Evolutionary conservation across 768 basidiomycete genomes (phyloP).

Genomic region (Baorangia bicolor): DNA sequence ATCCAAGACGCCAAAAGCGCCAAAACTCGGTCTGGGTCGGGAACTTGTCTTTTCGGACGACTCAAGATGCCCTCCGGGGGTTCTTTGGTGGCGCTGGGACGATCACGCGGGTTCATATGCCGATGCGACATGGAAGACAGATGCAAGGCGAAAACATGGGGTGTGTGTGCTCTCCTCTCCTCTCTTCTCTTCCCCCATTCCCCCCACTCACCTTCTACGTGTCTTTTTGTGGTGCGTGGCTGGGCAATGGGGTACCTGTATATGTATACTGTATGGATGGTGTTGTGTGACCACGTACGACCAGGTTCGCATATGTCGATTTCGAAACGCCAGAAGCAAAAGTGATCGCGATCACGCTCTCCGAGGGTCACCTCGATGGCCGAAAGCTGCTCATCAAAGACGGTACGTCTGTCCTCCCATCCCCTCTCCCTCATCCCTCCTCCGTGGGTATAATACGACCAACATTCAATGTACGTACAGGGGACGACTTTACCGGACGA

Average conservation of each 20-base stretch:
- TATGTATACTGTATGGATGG: background rate
- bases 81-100: conserved; percentile 76
- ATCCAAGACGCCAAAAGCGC: conserved; percentile 43
- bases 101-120: conserved; percentile 83
- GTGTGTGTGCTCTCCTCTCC: conserved; percentile 43
- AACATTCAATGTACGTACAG: conserved; percentile 37
- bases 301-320: conserved; percentile 95
- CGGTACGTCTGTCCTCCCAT: conserved; percentile 44
- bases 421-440: background rate
- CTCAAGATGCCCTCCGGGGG: conserved; percentile 59
- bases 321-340: conserved; percentile 80
- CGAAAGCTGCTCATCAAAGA: conserved; percentile 92
- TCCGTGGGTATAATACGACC: background rate
- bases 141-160: conserved; percentile 71
- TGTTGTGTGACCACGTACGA: conserved; percentile 5
- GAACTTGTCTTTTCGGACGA: conserved; percentile 90
- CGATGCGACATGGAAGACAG: conserved; percentile 62
- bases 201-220: background rate
- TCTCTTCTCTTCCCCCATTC: background rate
- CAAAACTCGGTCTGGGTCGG: conserved; percentile 96
- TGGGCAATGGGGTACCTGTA: background rate
- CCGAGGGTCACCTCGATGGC: conserved; percentile 82
- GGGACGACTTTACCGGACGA: conserved; percentile 70
- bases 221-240: background rate
- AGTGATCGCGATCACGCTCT: conserved; percentile 68